Base-by-base conservation (phyloP, 768 basidiomycete species). In the Tubosaeta sp. region DNA sequence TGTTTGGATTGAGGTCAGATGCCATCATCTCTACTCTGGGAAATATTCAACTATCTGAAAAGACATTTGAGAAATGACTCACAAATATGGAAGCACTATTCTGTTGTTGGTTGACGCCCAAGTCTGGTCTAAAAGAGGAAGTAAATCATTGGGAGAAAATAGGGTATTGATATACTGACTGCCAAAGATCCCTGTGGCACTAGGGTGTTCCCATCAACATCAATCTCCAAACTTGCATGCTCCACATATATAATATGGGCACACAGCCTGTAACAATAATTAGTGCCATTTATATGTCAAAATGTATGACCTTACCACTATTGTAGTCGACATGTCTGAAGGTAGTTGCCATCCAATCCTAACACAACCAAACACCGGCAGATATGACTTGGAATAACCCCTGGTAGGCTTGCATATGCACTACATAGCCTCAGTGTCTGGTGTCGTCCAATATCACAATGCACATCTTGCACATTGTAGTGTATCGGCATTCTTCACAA, bases 171-270 rank as follows among this genome's bases (percentile, higher is more conserved):
- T 57, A 53, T 64, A 77, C 81, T 58, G 55, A 85, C 83, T 78
- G 43, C 78, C 77, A 66, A 83, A 84, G 8, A 65, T 71, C 52
- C 56, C 52, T 47, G 60, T 31, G 50, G 78, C 54, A 46, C 46
- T 59, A 32, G 77, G 83, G 64, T 88, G 87, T 56, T 87, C 84
- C 58, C 86, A 82, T 57, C 79, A 76, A 65, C 88, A 90, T 33
- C 67, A 70, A 46, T 74, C 69, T 4, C 88, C 88, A 59, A 84
- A 90, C 59, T 73, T 80, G 71, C 88, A 89, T 33, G 70, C 60
- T 7, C 86, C 88, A 14, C 80, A 77, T 39, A 84, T 62, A 61
- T 76, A 88, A 66, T 73, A 89, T 43, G 75, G 71, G 61, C 87
- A 89, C 0, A 85, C 76, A 7, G 64, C 65, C 86, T 86, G 38